These are phyloP conservation scores for Evernia prunastri DNA, from an alignment of 495 filamentous ascomycete genomes.

Conservation along the genomic window DNA sequence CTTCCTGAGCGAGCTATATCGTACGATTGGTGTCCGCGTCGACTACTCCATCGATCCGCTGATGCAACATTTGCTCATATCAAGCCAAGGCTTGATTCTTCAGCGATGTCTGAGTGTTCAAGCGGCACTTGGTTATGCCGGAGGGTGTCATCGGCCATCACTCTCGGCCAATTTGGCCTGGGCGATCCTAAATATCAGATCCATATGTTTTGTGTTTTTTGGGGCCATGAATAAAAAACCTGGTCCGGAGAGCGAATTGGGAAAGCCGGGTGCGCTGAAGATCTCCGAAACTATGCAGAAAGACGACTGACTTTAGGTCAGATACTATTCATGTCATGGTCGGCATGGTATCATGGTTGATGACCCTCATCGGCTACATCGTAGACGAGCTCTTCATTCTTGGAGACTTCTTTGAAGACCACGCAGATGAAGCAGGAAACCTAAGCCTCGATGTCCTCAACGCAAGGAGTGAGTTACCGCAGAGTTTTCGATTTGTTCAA, in stretches of 20 bases:
- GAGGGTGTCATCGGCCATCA: conserved; percentile 50
- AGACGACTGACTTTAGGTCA: conserved; percentile 20
- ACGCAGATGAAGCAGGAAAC: conserved; percentile 24
- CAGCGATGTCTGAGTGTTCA: conserved; percentile 65
- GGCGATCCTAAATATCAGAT: conserved; percentile 63
- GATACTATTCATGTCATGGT: conserved; percentile 51
- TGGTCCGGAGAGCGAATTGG: conserved; percentile 46
- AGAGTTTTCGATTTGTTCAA: conserved; percentile 17
- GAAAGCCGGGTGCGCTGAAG: conserved; percentile 52
- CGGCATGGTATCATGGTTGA: conserved; percentile 56
- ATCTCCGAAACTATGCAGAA: background rate
- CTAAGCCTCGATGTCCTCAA: conserved; percentile 40
- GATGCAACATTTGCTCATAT: conserved; percentile 58
- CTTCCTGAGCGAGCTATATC: conserved; percentile 59
- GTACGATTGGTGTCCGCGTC: conserved; percentile 57
- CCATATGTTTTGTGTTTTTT: conserved; percentile 59
- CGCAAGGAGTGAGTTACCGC: conserved; percentile 37
- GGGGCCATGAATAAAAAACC: conserved; percentile 48
- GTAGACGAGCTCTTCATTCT: conserved; percentile 60
- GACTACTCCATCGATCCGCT: conserved; percentile 64
- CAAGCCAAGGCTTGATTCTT: conserved; percentile 49
- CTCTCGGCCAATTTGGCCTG: conserved; percentile 67
- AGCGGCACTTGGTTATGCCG: conserved; percentile 59
- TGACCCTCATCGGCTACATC: conserved; percentile 63
- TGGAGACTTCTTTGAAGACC: conserved; percentile 45